phyloP scores from a whole-genome alignment of 305 asterid species.

The Fraxinus angustifolia region DNA sequence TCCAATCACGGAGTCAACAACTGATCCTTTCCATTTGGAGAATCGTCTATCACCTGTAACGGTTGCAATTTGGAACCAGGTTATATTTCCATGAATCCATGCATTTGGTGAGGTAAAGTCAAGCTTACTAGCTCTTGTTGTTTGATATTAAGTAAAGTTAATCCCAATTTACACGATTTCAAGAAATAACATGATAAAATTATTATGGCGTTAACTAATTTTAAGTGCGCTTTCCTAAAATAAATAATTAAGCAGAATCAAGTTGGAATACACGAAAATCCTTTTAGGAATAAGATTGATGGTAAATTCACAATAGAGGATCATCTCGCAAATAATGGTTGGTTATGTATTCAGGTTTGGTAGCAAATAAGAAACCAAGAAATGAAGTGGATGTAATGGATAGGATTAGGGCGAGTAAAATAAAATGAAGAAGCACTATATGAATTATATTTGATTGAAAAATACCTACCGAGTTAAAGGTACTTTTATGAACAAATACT shows the following conservation, averaged over 20 bases:
- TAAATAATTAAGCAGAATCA: neutral
- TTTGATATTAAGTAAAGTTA: slow-evolving; percentile 2
- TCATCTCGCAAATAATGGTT: slow-evolving; percentile 14
- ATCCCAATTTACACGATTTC: slow-evolving; percentile 5
- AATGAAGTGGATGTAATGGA: neutral
- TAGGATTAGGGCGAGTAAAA: neutral
- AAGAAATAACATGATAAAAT: neutral
- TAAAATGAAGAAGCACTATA: neutral
- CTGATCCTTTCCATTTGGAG: slow-evolving; percentile 96
- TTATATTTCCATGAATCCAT: slow-evolving; percentile 9
- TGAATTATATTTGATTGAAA: slow-evolving; percentile 1
- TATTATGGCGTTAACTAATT: slow-evolving; percentile 6
- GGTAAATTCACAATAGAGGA: neutral
- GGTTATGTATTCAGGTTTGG: neutral
- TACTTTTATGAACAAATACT: neutral
- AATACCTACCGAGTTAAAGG: neutral
- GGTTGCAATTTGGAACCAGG: slow-evolving; percentile 12
- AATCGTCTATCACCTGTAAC: slow-evolving; percentile 86
- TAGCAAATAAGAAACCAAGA: neutral
- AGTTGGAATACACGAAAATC: neutral
- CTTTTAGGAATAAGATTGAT: neutral
- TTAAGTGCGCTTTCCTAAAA: slow-evolving; percentile 20
- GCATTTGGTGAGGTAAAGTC: slow-evolving; percentile 12
- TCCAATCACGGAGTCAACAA: slow-evolving; percentile 94
- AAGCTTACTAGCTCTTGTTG: neutral